Base-by-base conservation (phyloP, 225 moss, liverwort and hornwort genomes). In the Climacium dendroides region DNA sequence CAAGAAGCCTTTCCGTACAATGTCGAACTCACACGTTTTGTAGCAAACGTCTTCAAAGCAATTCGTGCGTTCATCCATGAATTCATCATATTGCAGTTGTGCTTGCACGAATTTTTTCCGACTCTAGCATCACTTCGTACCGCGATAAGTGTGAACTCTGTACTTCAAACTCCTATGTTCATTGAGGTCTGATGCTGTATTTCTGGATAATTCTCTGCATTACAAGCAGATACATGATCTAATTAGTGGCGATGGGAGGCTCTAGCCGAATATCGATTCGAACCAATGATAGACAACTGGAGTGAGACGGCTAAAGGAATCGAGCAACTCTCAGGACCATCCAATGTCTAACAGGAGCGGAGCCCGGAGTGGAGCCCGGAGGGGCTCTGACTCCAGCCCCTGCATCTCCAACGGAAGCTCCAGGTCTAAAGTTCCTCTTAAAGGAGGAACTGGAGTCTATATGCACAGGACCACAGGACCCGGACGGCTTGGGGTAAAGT, bases 331-430 rank as follows among this genome's bases (percentile, higher is more conserved):
- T 76, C 71, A 86, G 65, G 84, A 85, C 59, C 75, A 43, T 78
- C 87, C 89, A 62, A 94, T 94, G 92, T 94, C 94, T 82, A 82
- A 87, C 61, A 86, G 86, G 78, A 94, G 94, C 82, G 94, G 91
- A 87, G 92, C 85, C 88, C 84, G 89, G 89, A 93, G 93, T 85
- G 92, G 90, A 85, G 91, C 93, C 19, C 60, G 86, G 87, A 94
- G 83, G 83, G 92, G 90, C 87, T 94, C 94, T 78, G 92, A 94
- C 86, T 92, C 92, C 78, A 94, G 94, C 89, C 92, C 94, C 50
- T 92, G 94, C 85, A 92, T 94, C 59, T 94, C 94, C 65, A 94
- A 93, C 41, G 92, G 93, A 57, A 93, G 93, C 86, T 90, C 94
- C 72, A 87, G 90, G 84, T 92, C 94, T 47, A 94, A 87, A 74